Conservation (phyloP, 2,329 filamentous ascomycete genomes). For the Venturia effusa region DNA sequence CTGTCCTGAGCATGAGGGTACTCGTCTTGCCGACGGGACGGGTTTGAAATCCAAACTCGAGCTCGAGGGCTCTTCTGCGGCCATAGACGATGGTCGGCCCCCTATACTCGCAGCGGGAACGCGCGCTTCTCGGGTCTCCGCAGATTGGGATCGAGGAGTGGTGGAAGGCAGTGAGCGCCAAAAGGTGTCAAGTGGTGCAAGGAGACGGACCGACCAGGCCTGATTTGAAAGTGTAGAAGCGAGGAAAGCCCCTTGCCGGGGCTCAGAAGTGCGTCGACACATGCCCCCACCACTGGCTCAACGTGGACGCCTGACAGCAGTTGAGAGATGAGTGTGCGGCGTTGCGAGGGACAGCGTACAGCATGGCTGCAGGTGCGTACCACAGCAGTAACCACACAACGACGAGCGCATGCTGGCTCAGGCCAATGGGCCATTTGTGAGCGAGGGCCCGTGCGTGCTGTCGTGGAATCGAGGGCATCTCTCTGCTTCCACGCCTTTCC, state of each 20-base stretch:
- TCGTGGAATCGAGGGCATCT: not conserved
- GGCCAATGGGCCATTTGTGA: not conserved
- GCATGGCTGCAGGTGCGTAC: not conserved
- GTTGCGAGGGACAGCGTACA: not conserved
- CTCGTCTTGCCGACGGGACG: not conserved
- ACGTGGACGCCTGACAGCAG: slow-evolving; percentile 2
- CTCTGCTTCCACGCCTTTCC: slow-evolving; percentile 5
- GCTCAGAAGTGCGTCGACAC: not conserved
- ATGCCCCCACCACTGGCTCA: not conserved
- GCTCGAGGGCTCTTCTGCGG: not conserved
- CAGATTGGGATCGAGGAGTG: slow-evolving; percentile 5
- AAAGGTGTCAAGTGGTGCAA: slow-evolving; percentile 1
- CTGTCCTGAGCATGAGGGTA: not conserved
- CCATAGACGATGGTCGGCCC: not conserved
- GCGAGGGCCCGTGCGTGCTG: not conserved
- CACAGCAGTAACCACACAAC: not conserved
- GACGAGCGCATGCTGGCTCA: not conserved
- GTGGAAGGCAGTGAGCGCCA: not conserved
- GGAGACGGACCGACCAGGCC: not conserved
- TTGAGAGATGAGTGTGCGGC: not conserved
- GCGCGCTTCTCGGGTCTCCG: slow-evolving; percentile 7
- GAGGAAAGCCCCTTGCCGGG: slow-evolving; percentile 1
- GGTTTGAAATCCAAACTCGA: not conserved
- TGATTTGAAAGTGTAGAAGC: not conserved
- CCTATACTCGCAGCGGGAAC: not conserved